A percentile compares a stretch with the other conserved stretches of the same genome.
phyloP scores from a whole-genome alignment of 805 yeast genomes.

The Candida insectorum region DNA sequence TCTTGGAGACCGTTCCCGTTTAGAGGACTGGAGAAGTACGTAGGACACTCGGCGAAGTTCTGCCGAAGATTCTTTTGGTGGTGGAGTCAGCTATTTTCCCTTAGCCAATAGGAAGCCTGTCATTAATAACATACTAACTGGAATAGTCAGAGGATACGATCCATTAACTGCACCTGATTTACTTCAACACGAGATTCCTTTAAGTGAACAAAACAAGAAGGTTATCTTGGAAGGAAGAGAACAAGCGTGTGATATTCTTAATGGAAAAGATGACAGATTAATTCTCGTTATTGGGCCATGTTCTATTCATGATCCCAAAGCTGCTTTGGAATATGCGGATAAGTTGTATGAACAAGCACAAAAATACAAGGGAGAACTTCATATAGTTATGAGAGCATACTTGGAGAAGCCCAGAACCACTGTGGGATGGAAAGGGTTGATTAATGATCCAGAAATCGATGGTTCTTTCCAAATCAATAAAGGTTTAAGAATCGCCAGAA shows the following conservation, averaged over 20 bases:
- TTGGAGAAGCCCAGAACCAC: constrained; percentile 98
- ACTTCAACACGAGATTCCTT: constrained; percentile 80
- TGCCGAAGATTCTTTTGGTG: not conserved
- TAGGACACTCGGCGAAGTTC: constrained; percentile 13
- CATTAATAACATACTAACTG: too few species aligned
- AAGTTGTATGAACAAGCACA: constrained; percentile 64
- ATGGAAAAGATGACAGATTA: constrained; percentile 76
- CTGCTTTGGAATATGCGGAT: constrained; percentile 84
- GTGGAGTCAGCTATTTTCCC: not conserved
- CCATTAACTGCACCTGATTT: constrained; percentile 93
- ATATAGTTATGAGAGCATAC: constrained; percentile 94
- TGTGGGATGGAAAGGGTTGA: constrained; percentile 98
- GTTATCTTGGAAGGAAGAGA: constrained; percentile 76
- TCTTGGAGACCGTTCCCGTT: constrained; percentile 76
- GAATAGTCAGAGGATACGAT: constrained; percentile 75
- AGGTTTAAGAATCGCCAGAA: constrained; percentile 85
- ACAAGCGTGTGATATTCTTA: constrained; percentile 71
- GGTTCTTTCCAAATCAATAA: constrained; percentile 91
- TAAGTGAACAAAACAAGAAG: constrained; percentile 48
- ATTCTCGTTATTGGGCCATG: constrained; percentile 94
- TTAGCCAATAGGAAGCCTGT: not conserved
- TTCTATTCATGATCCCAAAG: constrained; percentile 87
- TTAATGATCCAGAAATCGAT: constrained; percentile 94
- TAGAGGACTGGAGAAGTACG: constrained; percentile 53
- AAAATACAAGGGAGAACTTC: constrained; percentile 71